Evolutionary conservation across 352 stramenopile genomes (phyloP).

Genomic region (Sclerospora graminicola): DNA sequence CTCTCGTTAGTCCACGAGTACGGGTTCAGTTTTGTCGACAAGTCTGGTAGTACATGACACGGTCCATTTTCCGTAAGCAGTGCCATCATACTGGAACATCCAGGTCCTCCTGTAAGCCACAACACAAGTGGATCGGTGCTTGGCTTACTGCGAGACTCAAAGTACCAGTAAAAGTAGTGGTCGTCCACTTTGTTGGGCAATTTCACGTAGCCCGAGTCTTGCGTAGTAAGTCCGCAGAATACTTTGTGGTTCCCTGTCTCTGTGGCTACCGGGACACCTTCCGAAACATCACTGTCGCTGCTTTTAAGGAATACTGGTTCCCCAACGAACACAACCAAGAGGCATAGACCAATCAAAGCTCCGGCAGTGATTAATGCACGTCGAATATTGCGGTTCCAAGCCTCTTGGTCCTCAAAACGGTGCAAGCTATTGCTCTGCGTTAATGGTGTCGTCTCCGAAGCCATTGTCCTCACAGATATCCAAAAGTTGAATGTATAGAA

Average conservation of each 20-base stretch:
- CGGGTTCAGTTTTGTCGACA: conserved; percentile 37
- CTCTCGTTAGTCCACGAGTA: conserved; percentile 53
- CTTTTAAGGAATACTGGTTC: conserved; percentile 9
- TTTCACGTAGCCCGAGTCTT: conserved; percentile 48
- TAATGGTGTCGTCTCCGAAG: no score
- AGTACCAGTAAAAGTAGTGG: conserved; percentile 75
- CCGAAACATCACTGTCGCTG: neutral
- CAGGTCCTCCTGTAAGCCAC: conserved; percentile 53
- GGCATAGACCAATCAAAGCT: no score
- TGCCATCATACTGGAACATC: conserved; percentile 51
- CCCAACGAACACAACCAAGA: no score
- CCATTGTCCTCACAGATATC: no score
- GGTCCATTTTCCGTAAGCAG: conserved; percentile 58
- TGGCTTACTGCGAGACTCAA: conserved; percentile 38
- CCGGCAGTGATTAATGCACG: no score
- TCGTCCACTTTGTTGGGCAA: conserved; percentile 57
- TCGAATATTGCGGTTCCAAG: no score
- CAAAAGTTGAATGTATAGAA: no score
- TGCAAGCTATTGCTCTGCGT: no score
- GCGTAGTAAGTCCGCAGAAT: conserved; percentile 46
- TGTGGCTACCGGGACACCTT: conserved; percentile 6
- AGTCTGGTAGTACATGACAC: conserved; percentile 36
- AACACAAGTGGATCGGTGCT: conserved; percentile 44
- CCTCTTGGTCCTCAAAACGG: no score
- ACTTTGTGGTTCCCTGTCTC: conserved; percentile 6